These are phyloP conservation scores for Acacia melanoxylon DNA, from an alignment of 306 rosid species.

Conservation along the genomic window DNA sequence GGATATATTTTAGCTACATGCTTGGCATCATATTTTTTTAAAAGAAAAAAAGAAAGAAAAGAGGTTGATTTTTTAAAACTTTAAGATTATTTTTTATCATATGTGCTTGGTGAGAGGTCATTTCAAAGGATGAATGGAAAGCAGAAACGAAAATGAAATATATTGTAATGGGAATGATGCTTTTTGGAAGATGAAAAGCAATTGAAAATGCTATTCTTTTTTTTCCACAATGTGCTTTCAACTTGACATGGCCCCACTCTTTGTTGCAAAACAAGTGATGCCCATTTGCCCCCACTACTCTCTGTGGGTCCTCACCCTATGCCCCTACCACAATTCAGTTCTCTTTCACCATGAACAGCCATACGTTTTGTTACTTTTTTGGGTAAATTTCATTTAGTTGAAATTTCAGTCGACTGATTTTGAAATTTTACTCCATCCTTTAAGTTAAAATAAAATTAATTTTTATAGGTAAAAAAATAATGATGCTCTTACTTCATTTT, in stretches of 20 bases:
- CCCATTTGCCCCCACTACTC: conserved; percentile 65
- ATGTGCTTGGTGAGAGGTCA: conserved; percentile 73
- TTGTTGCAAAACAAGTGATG: conserved; percentile 61
- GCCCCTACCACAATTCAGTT: not conserved
- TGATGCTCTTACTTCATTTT: too few species aligned
- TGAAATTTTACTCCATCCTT: too few species aligned
- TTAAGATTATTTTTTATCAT: too few species aligned
- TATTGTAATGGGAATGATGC: conserved; percentile 50
- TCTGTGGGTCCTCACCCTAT: conserved; percentile 42
- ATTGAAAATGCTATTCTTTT: conserved; percentile 44
- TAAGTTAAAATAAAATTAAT: too few species aligned
- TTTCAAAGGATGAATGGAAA: conserved; percentile 50
- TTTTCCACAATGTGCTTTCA: conserved; percentile 39
- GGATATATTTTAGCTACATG: not conserved
- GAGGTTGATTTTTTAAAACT: too few species aligned
- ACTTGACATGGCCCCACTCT: conserved; percentile 38
- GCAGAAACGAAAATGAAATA: conserved; percentile 47
- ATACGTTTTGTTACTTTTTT: too few species aligned
- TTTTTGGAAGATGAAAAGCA: conserved; percentile 48
- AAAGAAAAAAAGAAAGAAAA: too few species aligned
- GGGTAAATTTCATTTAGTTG: too few species aligned
- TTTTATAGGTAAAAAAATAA: too few species aligned
- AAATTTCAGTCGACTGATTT: too few species aligned
- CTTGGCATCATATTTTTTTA: not conserved
- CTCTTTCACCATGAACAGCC: too few species aligned